Percentiles rank a stretch among this genome's conserved stretches.
Evolutionary conservation across 768 basidiomycete species (phyloP).

Genomic region (Auriscalpium microsporum): DNA sequence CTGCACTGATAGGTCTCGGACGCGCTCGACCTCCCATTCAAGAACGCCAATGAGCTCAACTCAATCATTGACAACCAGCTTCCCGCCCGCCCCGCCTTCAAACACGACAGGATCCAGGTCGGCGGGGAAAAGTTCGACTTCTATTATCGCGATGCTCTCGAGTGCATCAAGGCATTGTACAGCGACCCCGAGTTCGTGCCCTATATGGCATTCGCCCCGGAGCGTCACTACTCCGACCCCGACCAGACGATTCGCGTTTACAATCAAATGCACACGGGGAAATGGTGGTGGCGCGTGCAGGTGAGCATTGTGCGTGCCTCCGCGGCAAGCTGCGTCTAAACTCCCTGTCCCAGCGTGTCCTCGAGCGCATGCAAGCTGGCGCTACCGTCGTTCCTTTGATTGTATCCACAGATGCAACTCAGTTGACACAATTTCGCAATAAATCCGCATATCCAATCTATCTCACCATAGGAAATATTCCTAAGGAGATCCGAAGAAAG

Average conservation of each 20-base stretch:
- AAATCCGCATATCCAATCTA: neutral
- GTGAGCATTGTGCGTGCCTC: constrained; percentile 7
- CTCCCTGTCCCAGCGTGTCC: neutral
- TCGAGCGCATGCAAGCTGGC: constrained; percentile 1
- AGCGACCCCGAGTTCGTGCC: neutral
- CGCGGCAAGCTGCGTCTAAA: neutral
- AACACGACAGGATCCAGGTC: neutral
- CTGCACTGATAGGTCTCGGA: too few relatives aligned
- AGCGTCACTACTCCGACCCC: neutral
- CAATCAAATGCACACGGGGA: constrained; percentile 16
- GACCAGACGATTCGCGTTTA: constrained; percentile 1
- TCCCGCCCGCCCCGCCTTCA: neutral
- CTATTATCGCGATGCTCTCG: neutral
- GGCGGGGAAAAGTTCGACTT: too few relatives aligned
- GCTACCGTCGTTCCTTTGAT: too few relatives aligned
- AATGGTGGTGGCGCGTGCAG: constrained; percentile 22
- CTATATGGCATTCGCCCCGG: neutral
- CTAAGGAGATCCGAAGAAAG: too few relatives aligned
- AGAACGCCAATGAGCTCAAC: neutral
- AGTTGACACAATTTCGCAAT: constrained; percentile 13
- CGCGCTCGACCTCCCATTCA: too few relatives aligned
- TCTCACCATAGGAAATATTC: neutral
- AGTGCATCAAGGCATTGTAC: neutral
- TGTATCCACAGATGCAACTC: constrained; percentile 8
- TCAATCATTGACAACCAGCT: neutral